Evolutionary conservation across 257 asterid genomes (phyloP), one percentile per base, ranked within the genome.

Genomic region (Pogostemon cablin): DNA sequence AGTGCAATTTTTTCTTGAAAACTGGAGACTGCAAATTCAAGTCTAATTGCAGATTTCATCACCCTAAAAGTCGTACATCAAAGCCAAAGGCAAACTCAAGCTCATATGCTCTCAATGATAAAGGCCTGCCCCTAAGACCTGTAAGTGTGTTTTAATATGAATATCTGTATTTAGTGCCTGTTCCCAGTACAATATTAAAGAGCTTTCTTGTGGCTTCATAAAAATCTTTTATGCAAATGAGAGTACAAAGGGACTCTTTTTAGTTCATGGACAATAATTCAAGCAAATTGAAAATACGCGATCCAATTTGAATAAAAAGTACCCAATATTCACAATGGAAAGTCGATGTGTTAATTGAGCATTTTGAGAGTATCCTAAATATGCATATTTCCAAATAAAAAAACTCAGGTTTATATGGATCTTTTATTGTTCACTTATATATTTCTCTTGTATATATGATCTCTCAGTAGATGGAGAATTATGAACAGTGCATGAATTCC

Each of bases 111-210:
- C 84, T 93, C 73, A 91, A 85, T 67, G 95, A 89, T 78, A 91
- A 91, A 79, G 99, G 99, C 81, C 77, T 93, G 78, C 99, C 99
- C 10, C 89, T 93, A 68, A 81, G 99, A 90, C 98, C 96, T 77
- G 99, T 91, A 85, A 82, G 96, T 82, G 80, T 11, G n/a, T 43
- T 34, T 63, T 48, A 8, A 6, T 54, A n/a, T 8, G 32, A 4
- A 53, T 11, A 15, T 17, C 48, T 25, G 9, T 15, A 40, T 38
- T 8, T 61, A 50, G 43, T 72, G 38, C 64, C 69, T 61, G 43
- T 53, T 35, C 59, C 61, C 39, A 11, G 61, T 48, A 32, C 39
- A 9, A 12, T 67, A 55, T 20, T 38, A 3, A 7, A 43, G 8
- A 32, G 43, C 32, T 35, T 40, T 48, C 6, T 61, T 50, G 12